Evolutionary conservation across 805 yeast species (phyloP), one percentile per base, ranked within the genome.

Genomic region (Candida mattraensis): DNA sequence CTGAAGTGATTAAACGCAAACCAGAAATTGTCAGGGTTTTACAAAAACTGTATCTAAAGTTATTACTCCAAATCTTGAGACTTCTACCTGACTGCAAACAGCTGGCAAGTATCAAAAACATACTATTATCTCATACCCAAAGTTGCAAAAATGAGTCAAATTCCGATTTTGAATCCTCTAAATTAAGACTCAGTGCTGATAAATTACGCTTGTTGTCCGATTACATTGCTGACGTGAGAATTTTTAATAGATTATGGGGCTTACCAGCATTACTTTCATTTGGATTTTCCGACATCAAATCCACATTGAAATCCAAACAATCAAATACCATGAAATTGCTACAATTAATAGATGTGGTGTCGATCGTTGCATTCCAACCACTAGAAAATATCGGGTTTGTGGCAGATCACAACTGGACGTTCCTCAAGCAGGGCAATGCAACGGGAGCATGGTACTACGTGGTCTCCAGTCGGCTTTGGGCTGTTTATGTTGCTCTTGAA

Each of bases 241-340:
- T 62, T 15, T 63, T 63, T 44, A 55, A 58, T 33, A 45, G 68
- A 30, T 53, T 62, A 53, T 63, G 65, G 59, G 63, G 58, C 5
- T 31, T 58, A 14, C 62, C 66, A 10, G 51, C 51, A 16, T 30
- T 54, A 22, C 37, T 55, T 35, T 42, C 58, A 9, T 52, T 45
- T 37, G 51, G 54, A 12, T 28, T 51, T 8, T 23, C 48, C 7
- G 53, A 44, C 7, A 12, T 53, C 5, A 37, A 28, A 20, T 7
- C 33, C n/a, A 34, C 48, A 7, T 6, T 26, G n/a, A 8, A 21
- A 10, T 25, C 45, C 1, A 32, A 39, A 7, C 39, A 44, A 14
- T 39, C 51, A 5, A 28, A 32, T 17, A 8, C 39, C 15, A 36
- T 50, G 33, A 53, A 53, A 36, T n/a, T 49, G n/a, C 8, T 59